phyloP scores from a whole-genome alignment of 345 rosid genomes.

The Eucalyptus regnans region DNA sequence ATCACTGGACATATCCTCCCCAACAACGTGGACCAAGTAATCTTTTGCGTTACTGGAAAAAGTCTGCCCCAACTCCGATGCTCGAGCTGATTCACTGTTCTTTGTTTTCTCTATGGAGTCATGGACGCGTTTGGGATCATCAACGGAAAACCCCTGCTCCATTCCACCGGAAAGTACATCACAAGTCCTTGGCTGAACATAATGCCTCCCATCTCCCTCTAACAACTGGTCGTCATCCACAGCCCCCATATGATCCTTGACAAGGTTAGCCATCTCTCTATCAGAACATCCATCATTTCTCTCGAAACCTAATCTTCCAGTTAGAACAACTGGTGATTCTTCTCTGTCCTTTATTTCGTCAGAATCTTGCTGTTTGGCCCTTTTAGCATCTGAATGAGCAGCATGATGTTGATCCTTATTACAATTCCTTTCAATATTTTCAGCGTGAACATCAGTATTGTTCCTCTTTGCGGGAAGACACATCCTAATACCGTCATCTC shows the following conservation, averaged over 20 bases:
- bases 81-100: not conserved
- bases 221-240: not conserved
- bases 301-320: not conserved
- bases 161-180: not conserved
- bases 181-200: not conserved
- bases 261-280: not conserved
- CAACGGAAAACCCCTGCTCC: not conserved
- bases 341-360: not conserved
- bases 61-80: not conserved
- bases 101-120: not conserved
- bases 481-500: not conserved
- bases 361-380: conserved; percentile 8
- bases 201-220: conserved; percentile 1
- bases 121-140: not conserved
- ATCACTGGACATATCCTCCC: conserved; percentile 10
- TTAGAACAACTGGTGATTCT: not conserved
- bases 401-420: not conserved
- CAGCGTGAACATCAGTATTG: conserved; percentile 2
- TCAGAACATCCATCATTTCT: not conserved
- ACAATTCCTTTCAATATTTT: not conserved
- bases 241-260: not conserved
- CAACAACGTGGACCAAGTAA: not conserved
- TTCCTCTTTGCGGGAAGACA: conserved; percentile 14
- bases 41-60: not conserved
- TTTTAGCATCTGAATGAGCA: conserved; percentile 9